Percentiles rank a stretch among this genome's conserved stretches.
phyloP scores from a whole-genome alignment of 345 rosid species.

The Eucalyptus brandiana region DNA sequence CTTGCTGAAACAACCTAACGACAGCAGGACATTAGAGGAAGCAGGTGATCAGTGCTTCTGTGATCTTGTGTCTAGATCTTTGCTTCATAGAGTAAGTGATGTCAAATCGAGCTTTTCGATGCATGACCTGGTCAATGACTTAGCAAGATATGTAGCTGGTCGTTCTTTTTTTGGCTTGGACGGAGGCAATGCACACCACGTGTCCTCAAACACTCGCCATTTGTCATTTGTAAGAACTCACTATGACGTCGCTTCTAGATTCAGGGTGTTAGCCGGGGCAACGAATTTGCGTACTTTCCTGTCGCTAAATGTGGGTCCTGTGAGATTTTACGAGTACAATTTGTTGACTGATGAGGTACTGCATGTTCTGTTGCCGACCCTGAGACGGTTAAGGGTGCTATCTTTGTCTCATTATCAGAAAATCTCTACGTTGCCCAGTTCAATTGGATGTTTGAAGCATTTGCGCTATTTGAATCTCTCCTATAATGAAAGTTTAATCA shows the following conservation, averaged over 20 bases:
- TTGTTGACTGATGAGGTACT: background rate
- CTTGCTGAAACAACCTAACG: background rate
- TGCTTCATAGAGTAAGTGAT: slow-evolving; percentile 7
- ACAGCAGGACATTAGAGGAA: background rate
- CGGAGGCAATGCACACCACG: background rate
- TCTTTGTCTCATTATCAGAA: background rate
- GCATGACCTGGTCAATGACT: slow-evolving; percentile 15
- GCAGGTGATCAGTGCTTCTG: slow-evolving; percentile 1
- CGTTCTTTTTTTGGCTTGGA: background rate
- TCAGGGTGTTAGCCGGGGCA: background rate
- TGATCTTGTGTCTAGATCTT: slow-evolving; percentile 3
- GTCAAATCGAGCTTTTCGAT: background rate
- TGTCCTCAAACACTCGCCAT: background rate
- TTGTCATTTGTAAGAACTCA: background rate
- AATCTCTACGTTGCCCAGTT: background rate
- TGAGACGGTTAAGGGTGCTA: background rate
- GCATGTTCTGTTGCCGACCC: background rate
- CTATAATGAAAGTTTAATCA: accelerated
- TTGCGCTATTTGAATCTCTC: slow-evolving; percentile 1
- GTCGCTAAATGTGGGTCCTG: background rate
- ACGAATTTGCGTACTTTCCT: background rate
- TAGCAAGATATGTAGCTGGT: slow-evolving; percentile 1
- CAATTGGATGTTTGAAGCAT: background rate
- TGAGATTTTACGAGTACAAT: too few species aligned
- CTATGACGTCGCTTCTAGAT: background rate